phyloP scores from a whole-genome alignment of 495 filamentous ascomycete species.

The Penicillium coffeae region DNA sequence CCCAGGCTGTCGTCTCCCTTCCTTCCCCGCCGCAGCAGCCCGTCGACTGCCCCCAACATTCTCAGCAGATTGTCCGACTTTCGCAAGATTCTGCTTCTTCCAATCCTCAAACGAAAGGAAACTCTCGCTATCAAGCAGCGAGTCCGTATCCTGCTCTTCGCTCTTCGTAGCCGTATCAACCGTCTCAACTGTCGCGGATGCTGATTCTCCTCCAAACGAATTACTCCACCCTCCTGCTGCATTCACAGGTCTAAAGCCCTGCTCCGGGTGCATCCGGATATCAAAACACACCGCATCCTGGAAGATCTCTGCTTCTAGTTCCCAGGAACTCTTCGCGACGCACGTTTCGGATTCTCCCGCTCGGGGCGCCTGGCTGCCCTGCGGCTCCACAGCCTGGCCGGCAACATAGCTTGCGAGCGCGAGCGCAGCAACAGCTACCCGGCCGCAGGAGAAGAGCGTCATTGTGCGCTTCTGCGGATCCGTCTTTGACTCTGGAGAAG shows the following conservation, averaged over 20 bases:
- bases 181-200: neutral
- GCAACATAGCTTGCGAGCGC: neutral
- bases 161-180: neutral
- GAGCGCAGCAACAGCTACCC: neutral
- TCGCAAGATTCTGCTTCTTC: constrained; percentile 90
- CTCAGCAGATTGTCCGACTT: constrained; percentile 78
- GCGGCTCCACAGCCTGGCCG: neutral
- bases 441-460: neutral
- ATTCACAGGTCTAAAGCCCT: neutral
- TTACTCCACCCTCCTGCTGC: constrained; percentile 1
- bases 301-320: constrained; percentile 18
- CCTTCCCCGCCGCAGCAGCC: constrained; percentile 34
- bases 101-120: constrained; percentile 98
- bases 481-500: neutral
- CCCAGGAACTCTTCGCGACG: constrained; percentile 12
- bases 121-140: constrained; percentile 72
- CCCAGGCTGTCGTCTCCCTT: constrained; percentile 46
- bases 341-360: constrained; percentile 8
- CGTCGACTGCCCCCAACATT: constrained; percentile 53
- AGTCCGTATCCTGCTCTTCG: constrained; percentile 57
- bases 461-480: neutral
- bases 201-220: constrained; percentile 2
- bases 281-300: constrained; percentile 14
- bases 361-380: neutral
- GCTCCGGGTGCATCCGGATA: constrained; percentile 10